Conservation (phyloP, 1,139 yeast genomes). For the Zygosaccharomyces pseudobailii region DNA sequence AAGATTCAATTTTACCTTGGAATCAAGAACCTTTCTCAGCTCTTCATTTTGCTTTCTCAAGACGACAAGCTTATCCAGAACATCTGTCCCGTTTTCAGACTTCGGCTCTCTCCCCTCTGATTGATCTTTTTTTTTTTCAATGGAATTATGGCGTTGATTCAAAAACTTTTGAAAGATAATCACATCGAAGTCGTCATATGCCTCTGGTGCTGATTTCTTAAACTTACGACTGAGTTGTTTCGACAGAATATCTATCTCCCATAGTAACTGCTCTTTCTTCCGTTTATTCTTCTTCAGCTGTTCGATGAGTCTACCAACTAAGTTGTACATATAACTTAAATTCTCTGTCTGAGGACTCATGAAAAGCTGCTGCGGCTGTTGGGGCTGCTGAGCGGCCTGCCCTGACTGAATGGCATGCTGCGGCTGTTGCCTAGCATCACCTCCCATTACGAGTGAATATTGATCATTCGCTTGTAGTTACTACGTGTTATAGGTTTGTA, state of each 20-base stretch:
- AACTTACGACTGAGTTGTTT: constrained; percentile 11
- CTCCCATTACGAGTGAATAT: not conserved
- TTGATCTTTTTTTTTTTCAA: constrained; percentile 1
- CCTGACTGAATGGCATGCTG: constrained; percentile 8
- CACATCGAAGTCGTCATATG: constrained; percentile 12
- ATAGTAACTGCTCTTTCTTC: constrained; percentile 19
- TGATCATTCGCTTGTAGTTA: too few relatives aligned
- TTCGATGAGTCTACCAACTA: constrained; percentile 18
- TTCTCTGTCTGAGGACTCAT: constrained; percentile 31
- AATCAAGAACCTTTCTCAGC: constrained; percentile 13
- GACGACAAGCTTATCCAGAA: not conserved
- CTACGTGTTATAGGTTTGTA: too few relatives aligned
- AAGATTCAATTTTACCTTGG: constrained; percentile 10
- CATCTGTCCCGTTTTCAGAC: not conserved
- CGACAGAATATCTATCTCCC: constrained; percentile 21
- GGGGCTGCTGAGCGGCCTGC: constrained; percentile 6
- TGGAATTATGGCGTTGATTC: constrained; percentile 9
- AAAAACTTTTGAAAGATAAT: constrained; percentile 18
- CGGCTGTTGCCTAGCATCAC: constrained; percentile 8
- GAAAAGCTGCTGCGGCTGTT: constrained; percentile 20
- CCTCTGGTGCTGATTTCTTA: constrained; percentile 1
- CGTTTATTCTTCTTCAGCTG: constrained; percentile 21
- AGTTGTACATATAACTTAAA: constrained; percentile 22
- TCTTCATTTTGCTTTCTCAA: constrained; percentile 18
- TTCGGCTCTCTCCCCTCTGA: not conserved